phyloP scores from a whole-genome alignment of 805 yeast genomes.

The Metschnikowia cubensis region DNA sequence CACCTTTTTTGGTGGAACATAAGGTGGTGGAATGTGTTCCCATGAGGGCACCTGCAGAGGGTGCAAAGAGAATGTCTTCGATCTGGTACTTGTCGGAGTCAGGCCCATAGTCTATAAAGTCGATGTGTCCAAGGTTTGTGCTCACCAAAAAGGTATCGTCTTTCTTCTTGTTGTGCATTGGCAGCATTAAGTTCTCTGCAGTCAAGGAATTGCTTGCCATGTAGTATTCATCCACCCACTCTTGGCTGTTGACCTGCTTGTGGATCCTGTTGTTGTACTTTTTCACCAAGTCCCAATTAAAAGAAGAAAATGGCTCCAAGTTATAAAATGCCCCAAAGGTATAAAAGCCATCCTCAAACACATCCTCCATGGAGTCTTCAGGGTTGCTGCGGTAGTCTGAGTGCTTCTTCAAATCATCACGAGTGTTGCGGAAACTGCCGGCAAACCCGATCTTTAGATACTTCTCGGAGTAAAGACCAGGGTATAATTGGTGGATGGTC shows the following conservation, averaged over 20 bases:
- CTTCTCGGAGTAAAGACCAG: conserved; percentile 5
- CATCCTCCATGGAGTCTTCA: conserved; percentile 1
- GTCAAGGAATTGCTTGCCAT: conserved; percentile 7
- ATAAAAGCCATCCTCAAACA: conserved; percentile 11
- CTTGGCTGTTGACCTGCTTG: conserved; percentile 6
- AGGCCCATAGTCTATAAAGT: conserved; percentile 4
- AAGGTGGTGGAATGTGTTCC: conserved; percentile 11
- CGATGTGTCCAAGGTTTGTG: conserved; percentile 8
- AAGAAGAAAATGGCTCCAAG: conserved; percentile 5
- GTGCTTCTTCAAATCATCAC: conserved; percentile 5
- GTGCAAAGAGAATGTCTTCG: conserved; percentile 7
- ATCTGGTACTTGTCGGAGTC: conserved; percentile 3
- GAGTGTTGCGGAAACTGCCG: conserved; percentile 8
- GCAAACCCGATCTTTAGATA: conserved; percentile 8
- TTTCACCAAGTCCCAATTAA: conserved; percentile 7
- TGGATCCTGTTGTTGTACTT: conserved; percentile 9
- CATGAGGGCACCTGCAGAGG: conserved; percentile 9
- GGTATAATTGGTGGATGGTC: conserved; percentile 7
- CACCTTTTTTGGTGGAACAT: conserved; percentile 7
- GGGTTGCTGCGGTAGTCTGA: conserved; percentile 4
- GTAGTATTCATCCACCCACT: conserved; percentile 9
- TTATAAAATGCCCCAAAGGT: conserved; percentile 5
- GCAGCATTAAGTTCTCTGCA: conserved; percentile 7
- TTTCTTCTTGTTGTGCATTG: not conserved
- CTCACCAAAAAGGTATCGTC: conserved; percentile 8